Conservation (phyloP, 2,329 filamentous ascomycete species). For the Nigrograna mackinnonii region DNA sequence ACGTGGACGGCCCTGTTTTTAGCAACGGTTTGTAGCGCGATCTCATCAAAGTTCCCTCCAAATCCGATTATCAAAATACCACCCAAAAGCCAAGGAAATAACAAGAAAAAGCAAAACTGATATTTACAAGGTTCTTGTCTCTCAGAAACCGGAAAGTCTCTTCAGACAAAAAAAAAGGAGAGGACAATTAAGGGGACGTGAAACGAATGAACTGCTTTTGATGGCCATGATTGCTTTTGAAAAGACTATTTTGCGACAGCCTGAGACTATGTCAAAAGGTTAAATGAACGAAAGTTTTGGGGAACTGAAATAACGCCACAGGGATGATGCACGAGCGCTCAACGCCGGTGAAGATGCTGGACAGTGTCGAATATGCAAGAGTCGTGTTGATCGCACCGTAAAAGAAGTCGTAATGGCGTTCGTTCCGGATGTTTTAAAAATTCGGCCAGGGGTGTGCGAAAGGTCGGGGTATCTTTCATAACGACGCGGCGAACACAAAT, state of each 20-base stretch:
- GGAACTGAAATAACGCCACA: conserved; percentile 23
- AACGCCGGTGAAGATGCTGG: conserved; percentile 31
- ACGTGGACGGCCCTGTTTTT: conserved; percentile 4
- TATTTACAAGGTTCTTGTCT: too few species aligned
- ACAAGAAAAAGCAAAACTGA: conserved; percentile 5
- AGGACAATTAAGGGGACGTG: neutral
- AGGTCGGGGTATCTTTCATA: conserved; percentile 10
- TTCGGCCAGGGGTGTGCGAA: conserved; percentile 8
- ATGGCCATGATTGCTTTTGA: conserved; percentile 18
- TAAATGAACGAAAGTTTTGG: conserved; percentile 2
- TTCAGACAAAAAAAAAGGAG: conserved; percentile 1
- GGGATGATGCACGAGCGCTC: conserved; percentile 21
- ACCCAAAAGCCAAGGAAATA: conserved; percentile 1
- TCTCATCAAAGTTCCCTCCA: neutral
- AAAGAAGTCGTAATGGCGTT: conserved; percentile 2
- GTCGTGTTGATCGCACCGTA: conserved; percentile 8
- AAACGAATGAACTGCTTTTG: conserved; percentile 12
- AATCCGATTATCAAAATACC: neutral
- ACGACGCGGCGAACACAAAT: conserved; percentile 4
- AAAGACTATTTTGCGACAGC: conserved; percentile 13
- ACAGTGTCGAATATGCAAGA: conserved; percentile 11
- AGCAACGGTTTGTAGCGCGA: neutral
- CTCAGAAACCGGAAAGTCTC: conserved; percentile 3
- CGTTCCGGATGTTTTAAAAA: conserved; percentile 3
- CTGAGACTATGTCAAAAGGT: conserved; percentile 10